These are phyloP conservation scores for Phytomonas sp. DNA, from an alignment of 208 protist genomes.

Conservation along the genomic window DNA sequence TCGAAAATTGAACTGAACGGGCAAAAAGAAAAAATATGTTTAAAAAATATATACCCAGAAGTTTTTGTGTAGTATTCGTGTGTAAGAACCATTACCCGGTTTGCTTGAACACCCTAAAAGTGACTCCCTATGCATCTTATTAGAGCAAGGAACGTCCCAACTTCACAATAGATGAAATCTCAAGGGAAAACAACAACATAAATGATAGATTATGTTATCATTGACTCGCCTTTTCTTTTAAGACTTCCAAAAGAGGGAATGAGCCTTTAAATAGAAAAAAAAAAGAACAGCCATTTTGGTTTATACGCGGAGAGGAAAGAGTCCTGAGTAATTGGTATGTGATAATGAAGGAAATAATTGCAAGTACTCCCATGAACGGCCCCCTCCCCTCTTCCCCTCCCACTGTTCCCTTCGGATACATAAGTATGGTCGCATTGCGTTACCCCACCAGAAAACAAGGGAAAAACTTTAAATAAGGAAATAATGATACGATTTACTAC, in stretches of 20 bases:
- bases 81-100: not conserved
- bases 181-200: slow-evolving; percentile 12
- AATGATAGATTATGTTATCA: slow-evolving; percentile 9
- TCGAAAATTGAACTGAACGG: not conserved
- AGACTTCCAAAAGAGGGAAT: not conserved
- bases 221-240: slow-evolving; percentile 7
- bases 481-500: slow-evolving; percentile 7
- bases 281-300: not conserved
- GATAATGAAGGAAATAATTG: not conserved
- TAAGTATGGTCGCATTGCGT: not conserved
- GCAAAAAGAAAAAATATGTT: not conserved
- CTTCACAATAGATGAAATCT: not conserved
- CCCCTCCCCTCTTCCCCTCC: not conserved
- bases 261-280: not conserved
- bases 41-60: not conserved
- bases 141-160: not conserved
- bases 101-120: not conserved
- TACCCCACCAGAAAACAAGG: slow-evolving; percentile 5
- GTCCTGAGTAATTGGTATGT: not conserved
- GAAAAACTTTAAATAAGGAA: slow-evolving; percentile 7
- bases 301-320: not conserved
- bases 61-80: not conserved
- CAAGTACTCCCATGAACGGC: not conserved
- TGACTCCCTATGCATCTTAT: not conserved
- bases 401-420: not conserved